These are phyloP conservation scores for Astrothelium subdiscretum DNA, from an alignment of 495 filamentous ascomycete species.

Conservation along the genomic window DNA sequence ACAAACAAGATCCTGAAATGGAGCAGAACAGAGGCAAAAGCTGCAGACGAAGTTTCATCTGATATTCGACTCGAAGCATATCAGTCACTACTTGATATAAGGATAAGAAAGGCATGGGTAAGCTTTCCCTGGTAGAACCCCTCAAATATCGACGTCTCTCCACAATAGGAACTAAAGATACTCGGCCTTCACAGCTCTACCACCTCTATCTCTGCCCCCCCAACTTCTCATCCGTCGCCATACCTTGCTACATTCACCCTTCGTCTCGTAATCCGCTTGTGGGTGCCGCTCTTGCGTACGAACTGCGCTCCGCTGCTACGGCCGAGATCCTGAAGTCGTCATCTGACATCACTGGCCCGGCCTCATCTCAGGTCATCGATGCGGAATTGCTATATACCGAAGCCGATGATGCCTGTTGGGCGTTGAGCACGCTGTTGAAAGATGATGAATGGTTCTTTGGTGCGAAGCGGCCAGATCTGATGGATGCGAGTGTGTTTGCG, in stretches of 20 bases:
- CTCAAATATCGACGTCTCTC: not conserved
- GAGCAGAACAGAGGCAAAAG: slow-evolving; percentile 28
- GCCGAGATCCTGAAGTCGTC: slow-evolving; percentile 58
- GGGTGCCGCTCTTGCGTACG: slow-evolving; percentile 45
- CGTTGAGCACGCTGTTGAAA: slow-evolving; percentile 58
- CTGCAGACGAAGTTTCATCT: slow-evolving; percentile 41
- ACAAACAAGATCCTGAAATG: slow-evolving; percentile 60
- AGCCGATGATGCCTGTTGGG: slow-evolving; percentile 59
- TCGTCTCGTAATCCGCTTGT: slow-evolving; percentile 51
- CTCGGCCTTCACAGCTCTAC: slow-evolving; percentile 50
- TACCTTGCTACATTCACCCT: slow-evolving; percentile 56
- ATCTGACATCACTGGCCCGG: not conserved
- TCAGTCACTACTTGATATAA: slow-evolving; percentile 63
- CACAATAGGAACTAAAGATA: slow-evolving; percentile 2
- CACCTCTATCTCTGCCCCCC: slow-evolving; percentile 60
- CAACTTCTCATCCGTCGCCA: slow-evolving; percentile 54
- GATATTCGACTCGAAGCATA: slow-evolving; percentile 65
- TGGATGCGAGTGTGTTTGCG: slow-evolving; percentile 82
- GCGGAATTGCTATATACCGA: slow-evolving; percentile 51
- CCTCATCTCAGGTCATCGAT: slow-evolving; percentile 39
- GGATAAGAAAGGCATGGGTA: slow-evolving; percentile 81
- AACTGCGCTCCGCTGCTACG: slow-evolving; percentile 59
- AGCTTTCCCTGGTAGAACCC: slow-evolving; percentile 21
- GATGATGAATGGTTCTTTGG: slow-evolving; percentile 58
- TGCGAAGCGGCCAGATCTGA: slow-evolving; percentile 49